phyloP scores from a whole-genome alignment of 139 green algal genomes.

The Chlorella ohadii region DNA sequence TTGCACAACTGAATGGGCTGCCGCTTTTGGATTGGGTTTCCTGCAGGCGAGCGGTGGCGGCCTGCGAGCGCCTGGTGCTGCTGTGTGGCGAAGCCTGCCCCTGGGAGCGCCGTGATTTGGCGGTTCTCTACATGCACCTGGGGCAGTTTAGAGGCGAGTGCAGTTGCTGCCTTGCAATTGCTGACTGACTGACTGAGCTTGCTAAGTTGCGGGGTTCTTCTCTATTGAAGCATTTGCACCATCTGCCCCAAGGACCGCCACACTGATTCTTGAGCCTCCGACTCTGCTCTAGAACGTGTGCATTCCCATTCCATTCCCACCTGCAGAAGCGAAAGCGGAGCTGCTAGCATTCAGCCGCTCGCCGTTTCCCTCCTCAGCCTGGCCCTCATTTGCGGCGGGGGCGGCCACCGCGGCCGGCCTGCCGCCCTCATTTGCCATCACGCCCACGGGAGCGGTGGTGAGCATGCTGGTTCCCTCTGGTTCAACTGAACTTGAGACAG shows the following conservation, averaged over 20 bases:
- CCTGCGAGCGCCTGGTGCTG: slow-evolving; percentile 76
- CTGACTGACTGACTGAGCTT: too few relatives aligned
- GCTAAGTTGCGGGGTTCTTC: too few relatives aligned
- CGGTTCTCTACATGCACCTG: slow-evolving; percentile 66
- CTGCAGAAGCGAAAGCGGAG: slow-evolving; percentile 26
- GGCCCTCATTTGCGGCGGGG: not conserved
- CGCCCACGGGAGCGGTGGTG: not conserved
- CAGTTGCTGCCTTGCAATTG: too few relatives aligned
- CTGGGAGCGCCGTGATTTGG: slow-evolving; percentile 63
- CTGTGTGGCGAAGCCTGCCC: slow-evolving; percentile 53
- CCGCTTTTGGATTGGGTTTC: too few relatives aligned
- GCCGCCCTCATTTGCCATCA: not conserved
- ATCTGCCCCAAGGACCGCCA: too few relatives aligned
- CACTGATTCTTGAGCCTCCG: too few relatives aligned
- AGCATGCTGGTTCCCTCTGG: too few relatives aligned
- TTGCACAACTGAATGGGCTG: not conserved
- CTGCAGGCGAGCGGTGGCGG: slow-evolving; percentile 57
- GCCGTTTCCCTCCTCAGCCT: too few relatives aligned
- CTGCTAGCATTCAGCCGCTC: not conserved
- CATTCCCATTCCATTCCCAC: too few relatives aligned
- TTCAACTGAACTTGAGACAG: too few relatives aligned
- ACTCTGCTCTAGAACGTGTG: too few relatives aligned
- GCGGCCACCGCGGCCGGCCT: not conserved
- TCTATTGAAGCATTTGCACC: too few relatives aligned
- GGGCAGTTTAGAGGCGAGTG: slow-evolving; percentile 40